phyloP scores from a whole-genome alignment of 306 rosid genomes.

The Hippophae rhamnoides region DNA sequence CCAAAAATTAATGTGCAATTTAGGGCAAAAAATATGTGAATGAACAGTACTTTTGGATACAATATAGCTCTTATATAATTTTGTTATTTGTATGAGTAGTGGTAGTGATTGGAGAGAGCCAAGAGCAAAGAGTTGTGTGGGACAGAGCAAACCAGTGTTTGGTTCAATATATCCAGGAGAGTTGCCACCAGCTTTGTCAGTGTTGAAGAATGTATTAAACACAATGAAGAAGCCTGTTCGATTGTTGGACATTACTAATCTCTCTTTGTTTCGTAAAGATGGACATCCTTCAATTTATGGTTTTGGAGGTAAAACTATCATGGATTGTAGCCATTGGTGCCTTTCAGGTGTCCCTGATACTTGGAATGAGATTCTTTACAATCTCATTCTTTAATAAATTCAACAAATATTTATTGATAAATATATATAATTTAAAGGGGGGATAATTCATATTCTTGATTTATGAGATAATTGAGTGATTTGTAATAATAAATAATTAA shows the following conservation, averaged over 20 bases:
- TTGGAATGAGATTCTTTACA: conserved; percentile 79
- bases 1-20: too few species aligned
- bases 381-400: conserved; percentile 29
- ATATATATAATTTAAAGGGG: too few species aligned
- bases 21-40: too few species aligned
- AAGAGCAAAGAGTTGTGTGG: conserved; percentile 44
- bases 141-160: conserved; percentile 40
- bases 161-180: conserved; percentile 72
- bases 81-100: conserved; percentile 14
- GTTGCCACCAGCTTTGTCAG: conserved; percentile 49
- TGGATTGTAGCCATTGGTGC: conserved; percentile 97
- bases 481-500: too few species aligned
- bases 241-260: conserved; percentile 59
- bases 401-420: too few species aligned
- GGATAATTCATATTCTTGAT: too few species aligned
- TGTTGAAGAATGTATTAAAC: conserved; percentile 44
- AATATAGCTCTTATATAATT: too few species aligned
- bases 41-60: too few species aligned
- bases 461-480: too few species aligned
- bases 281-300: conserved; percentile 86
- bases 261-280: conserved; percentile 72
- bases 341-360: conserved; percentile 89
- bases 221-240: conserved; percentile 52
- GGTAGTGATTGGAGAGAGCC: conserved; percentile 75
- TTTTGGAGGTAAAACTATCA: conserved; percentile 26